Base-by-base conservation (phyloP, 305 asterid species). In the Salvia sclarea region DNA sequence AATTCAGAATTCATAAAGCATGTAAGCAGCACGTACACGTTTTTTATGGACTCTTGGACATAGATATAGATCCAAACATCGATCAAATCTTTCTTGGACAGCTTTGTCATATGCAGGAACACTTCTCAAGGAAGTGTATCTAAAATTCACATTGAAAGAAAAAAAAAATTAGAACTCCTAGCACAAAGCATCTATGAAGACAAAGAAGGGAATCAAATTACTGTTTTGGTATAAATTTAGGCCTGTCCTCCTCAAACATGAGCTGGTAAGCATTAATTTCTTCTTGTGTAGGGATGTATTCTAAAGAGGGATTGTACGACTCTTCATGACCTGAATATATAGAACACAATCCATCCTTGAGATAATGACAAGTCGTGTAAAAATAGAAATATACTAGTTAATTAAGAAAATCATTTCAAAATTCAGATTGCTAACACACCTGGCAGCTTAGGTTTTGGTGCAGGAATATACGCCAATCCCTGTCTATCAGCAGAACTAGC, bases 211-310 rank as follows among this genome's bases (percentile, higher is more conserved):
- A 72, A 35, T 57, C 22, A 24, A 76, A 44, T 38, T 80, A 94
- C 99, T 83, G 81, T 71, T 87, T 89, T 2, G 99, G 99, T 44
- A 94, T 94, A 71, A 82, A 87, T 74, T 87, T 91, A 49, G 96
- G 99, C 2, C 93, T 89, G 75, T 91, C 99, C 80, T 94, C 99
- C 84, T 91, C 98, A 80, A 77, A 87, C 95, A 91, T 82, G 68
- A 89, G 96, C 85, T 91, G 89, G 83, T 89, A 85, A 53, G 96
- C 77, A 79, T 87, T 84, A 25, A 91, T 78, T 80, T 94, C 99
- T 73, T 94, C 99, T 77, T 83, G 93, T n/a, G 98, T 80, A 44
- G 95, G 99, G 70, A 94, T 85, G 79, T 94, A 94, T 69, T 94
- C 99, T 55, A 74, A 73, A 64, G 99, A 87, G 72, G 99, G 99